Conservation (phyloP, 2,329 filamentous ascomycete species). For the Dryadomyces quercus-mongolicae region DNA sequence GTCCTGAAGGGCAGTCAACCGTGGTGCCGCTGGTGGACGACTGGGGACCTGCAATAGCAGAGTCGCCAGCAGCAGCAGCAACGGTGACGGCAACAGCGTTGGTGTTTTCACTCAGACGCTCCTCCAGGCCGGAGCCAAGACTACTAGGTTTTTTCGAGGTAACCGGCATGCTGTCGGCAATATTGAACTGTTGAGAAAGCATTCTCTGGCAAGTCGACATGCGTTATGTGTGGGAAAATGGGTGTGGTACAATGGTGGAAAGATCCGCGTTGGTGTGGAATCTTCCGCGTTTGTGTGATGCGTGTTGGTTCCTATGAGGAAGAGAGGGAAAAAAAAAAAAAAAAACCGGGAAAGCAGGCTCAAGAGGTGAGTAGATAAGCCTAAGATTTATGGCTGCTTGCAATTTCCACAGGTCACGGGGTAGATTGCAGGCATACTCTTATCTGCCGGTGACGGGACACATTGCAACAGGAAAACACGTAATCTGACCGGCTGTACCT, state of each 20-base stretch:
- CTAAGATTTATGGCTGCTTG: too few species aligned
- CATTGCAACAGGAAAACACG: not conserved
- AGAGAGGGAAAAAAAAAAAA: too few species aligned
- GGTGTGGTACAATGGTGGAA: not conserved
- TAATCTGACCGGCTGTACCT: not conserved
- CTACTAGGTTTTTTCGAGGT: conserved; percentile 2
- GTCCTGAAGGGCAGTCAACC: conserved; percentile 2
- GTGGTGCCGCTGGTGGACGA: not conserved
- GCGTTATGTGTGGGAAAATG: not conserved
- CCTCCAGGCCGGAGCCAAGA: conserved; percentile 4
- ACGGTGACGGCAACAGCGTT: not conserved
- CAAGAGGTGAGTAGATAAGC: too few species aligned
- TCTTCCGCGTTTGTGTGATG: not conserved
- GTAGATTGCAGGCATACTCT: too few species aligned
- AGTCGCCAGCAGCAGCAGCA: not conserved
- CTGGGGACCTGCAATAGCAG: not conserved
- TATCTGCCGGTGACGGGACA: too few species aligned
- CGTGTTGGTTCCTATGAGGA: not conserved
- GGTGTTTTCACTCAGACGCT: not conserved
- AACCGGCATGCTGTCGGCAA: not conserved
- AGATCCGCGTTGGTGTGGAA: not conserved
- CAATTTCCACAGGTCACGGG: too few species aligned
- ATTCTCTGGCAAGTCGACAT: conserved; percentile 4
- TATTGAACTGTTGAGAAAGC: conserved; percentile 4
- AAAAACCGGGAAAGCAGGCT: too few species aligned